Evolutionary conservation across 805 yeast species (phyloP).

Genomic region (Pichia membranifaciens): DNA sequence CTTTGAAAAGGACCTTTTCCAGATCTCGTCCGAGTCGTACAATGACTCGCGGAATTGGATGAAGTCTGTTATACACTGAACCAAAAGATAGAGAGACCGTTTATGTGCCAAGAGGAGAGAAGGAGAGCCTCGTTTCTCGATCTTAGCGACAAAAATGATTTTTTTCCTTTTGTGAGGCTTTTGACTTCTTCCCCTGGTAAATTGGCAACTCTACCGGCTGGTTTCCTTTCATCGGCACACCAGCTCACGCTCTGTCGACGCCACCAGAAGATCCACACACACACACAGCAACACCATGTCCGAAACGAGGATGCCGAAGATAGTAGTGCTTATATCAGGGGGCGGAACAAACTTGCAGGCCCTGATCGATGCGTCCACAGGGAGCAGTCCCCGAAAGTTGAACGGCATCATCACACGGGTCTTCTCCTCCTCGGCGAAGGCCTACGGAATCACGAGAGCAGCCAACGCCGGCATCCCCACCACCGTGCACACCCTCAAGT

Average conservation of each 20-base stretch:
- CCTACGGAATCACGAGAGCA: conserved; percentile 85
- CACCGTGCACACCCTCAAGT: conserved; percentile 60
- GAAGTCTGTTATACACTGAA: neutral
- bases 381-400: conserved; percentile 26
- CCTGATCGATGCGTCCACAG: conserved; percentile 63
- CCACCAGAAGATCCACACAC: too few relatives aligned
- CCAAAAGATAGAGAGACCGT: too few relatives aligned
- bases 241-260: too few relatives aligned
- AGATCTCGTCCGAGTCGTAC: conserved; percentile 40
- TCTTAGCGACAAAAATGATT: too few relatives aligned
- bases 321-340: conserved; percentile 86
- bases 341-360: conserved; percentile 96
- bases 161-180: too few relatives aligned
- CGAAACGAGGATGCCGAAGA: conserved; percentile 21
- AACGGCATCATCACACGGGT: conserved; percentile 61
- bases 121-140: too few relatives aligned
- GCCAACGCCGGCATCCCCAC: conserved; percentile 63
- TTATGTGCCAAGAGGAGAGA: too few relatives aligned
- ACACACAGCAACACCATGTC: too few relatives aligned
- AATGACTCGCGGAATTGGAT: conserved; percentile 26
- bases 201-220: too few relatives aligned
- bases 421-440: conserved; percentile 78
- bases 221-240: too few relatives aligned
- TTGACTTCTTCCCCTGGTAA: too few relatives aligned
- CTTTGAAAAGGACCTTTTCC: conserved; percentile 60